phyloP scores from a whole-genome alignment of 1,139 yeast species.

The Tardiomyces depauwii region DNA sequence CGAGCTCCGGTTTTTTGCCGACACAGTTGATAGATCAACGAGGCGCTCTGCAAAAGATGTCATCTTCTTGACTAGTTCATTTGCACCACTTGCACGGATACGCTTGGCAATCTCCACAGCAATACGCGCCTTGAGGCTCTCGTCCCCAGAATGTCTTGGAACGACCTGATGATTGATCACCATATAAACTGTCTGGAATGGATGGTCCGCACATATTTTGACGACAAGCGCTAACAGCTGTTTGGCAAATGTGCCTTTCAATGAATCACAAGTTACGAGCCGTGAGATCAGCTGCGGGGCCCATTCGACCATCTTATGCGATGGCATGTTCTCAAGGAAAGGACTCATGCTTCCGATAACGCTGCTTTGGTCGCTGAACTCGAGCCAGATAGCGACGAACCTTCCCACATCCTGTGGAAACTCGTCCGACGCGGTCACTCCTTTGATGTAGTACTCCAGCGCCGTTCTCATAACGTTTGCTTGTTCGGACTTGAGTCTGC shows the following conservation, averaged over 20 bases:
- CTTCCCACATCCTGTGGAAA: slow-evolving; percentile 20
- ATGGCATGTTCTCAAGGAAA: slow-evolving; percentile 38
- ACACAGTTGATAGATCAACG: slow-evolving; percentile 2
- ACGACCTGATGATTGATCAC: slow-evolving; percentile 29
- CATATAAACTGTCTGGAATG: slow-evolving; percentile 66
- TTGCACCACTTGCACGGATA: background rate
- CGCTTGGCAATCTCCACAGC: slow-evolving; percentile 1
- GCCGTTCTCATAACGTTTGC: background rate
- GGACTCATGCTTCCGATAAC: slow-evolving; percentile 17
- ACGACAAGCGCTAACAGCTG: slow-evolving; percentile 40
- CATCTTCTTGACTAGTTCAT: background rate
- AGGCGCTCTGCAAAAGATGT: slow-evolving; percentile 3
- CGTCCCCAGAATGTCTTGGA: background rate
- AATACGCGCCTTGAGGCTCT: background rate
- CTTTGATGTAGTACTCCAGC: background rate
- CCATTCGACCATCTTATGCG: slow-evolving; percentile 64
- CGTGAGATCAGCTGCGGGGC: slow-evolving; percentile 74
- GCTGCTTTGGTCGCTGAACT: slow-evolving; percentile 37
- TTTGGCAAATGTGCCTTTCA: slow-evolving; percentile 36
- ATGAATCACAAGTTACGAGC: slow-evolving; percentile 35
- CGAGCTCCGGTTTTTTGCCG: background rate
- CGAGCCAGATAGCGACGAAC: slow-evolving; percentile 82
- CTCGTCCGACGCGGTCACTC: background rate
- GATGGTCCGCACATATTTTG: slow-evolving; percentile 49
- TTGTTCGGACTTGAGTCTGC: background rate